These are phyloP conservation scores for Pythium monospermum DNA, from an alignment of 352 stramenopile species.

Conservation along the genomic window DNA sequence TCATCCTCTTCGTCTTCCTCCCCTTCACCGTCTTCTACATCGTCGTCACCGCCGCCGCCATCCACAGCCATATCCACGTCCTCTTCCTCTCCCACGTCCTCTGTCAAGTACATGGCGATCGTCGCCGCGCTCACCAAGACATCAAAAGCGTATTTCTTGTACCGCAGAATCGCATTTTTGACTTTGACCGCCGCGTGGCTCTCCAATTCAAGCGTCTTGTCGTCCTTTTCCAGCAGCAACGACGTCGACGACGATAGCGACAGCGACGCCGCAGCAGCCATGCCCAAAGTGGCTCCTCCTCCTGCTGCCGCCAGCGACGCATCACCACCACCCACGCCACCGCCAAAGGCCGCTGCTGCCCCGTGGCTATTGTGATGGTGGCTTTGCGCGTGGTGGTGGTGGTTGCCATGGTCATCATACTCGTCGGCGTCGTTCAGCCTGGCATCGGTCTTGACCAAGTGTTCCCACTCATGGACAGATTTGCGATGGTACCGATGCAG, in stretches of 20 bases:
- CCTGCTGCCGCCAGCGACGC: background rate
- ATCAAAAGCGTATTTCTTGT: conserved; percentile 72
- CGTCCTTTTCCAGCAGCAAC: conserved; percentile 80
- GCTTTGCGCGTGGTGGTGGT: background rate
- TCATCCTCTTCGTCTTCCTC: conserved; percentile 13
- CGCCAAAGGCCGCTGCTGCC: too few relatives aligned
- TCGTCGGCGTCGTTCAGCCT: conserved; percentile 58
- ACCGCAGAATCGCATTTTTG: conserved; percentile 52
- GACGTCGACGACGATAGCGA: conserved; percentile 7
- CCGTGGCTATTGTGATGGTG: background rate
- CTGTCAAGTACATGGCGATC: conserved; percentile 43
- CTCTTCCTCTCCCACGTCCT: conserved; percentile 16
- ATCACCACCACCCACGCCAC: too few relatives aligned
- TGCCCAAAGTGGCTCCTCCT: background rate
- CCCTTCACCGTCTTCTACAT: conserved; percentile 16
- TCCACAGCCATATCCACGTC: conserved; percentile 5
- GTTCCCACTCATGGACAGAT: conserved; percentile 42
- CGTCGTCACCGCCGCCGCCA: conserved; percentile 1
- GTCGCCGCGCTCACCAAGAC: conserved; percentile 58
- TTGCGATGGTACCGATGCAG: conserved; percentile 61
- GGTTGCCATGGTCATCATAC: conserved; percentile 39
- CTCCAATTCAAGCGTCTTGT: conserved; percentile 78
- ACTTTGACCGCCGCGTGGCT: conserved; percentile 61
- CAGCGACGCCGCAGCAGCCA: background rate
- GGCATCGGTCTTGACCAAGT: conserved; percentile 52